Evolutionary conservation across 2,329 filamentous ascomycete species (phyloP), one percentile per base, ranked within the genome.

Genomic region (Emmonsiellopsis sp.): DNA sequence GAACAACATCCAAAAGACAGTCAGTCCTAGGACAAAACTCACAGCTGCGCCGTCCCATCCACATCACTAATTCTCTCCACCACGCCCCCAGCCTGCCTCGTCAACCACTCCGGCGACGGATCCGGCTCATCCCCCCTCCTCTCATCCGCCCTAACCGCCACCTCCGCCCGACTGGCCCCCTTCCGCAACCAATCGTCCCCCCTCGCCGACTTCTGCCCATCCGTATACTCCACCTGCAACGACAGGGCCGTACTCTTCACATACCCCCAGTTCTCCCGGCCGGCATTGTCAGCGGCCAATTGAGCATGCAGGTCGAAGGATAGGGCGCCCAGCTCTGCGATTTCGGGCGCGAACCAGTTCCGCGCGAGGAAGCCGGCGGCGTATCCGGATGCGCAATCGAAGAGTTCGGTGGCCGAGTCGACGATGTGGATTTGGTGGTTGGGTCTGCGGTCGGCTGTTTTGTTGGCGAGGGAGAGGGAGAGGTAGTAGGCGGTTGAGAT

Each of bases 401-500:
- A 88, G 34, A 91, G 76, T 57, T 81, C 65, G 0, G 74, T 66
- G 4, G 78, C 77, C 5, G 78, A 72, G 60, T 85, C 82, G 40
- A 85, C 57, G 21, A 85, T 68, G 57, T 82, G 78, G 51, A 85
- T 81, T 34, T 73, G 70, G 5, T 60, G 53, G 33, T 58, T 46
- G 33, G 59, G 48, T 59, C 54, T 37, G 50, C 34, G 5, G 55
- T 32, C 14, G 21, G 42, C 33, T 60, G 49, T 34, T 60, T 55
- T 32, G 51, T 39, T 9, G 54, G 17, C 55, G 3, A 40, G 37
- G 17, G 71, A 59, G 4, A 74, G 69, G 6, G 82, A 80, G 34
- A 91, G 78, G 65, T 87, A 88, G 68, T 85, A 88, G n/a, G 85
- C 84, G 9, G 82, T 85, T 1, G 83, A 82, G 36, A 81, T 71